Evolutionary conservation across 1,284 basidiomycete genomes (phyloP), one percentile per base, ranked within the genome.

Genomic region (Fereydounia khargensis): DNA sequence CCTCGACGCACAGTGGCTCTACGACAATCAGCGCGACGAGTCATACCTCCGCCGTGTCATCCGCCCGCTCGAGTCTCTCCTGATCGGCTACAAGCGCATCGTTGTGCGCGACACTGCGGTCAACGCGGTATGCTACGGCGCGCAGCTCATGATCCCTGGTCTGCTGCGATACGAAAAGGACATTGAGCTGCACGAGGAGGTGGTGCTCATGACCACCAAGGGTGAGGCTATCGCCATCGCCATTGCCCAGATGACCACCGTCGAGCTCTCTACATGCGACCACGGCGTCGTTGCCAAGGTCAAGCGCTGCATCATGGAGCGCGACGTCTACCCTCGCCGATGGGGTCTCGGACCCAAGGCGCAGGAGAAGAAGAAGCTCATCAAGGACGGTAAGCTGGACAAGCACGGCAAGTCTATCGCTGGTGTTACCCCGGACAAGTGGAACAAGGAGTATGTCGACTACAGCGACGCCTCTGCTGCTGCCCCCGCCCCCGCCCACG

Each of bases 141-240:
- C 95, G 55, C 97, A 98, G 78, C 86, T 99, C 73, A 99, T 99
- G 95, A 92, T 99, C 68, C 95, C 95, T 55, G 95, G 95, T 79
- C 82, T 99, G 35, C 82, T 99, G 44, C 89, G 95, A 64, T 99
- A 97, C 78, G 92, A 98, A 79, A 85, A 86, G 35, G 92, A 94
- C 76, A 99, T 99, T 63, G 86, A 91, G 69, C 79, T 96, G 40
- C 84, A 94, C 77, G 95, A 99, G 78, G 95, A 99, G 78, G 88
- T 99, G 37, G 94, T 99, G 35, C 81, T 99, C 60, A 99, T 99
- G 92, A 99, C 95, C 44, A 99, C 95, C 36, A 99, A 99, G 82
- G 95, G 92, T 65, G 95, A 99, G 79, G 95, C 91, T 32, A 96
- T 99, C 74, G 95, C 95, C 20, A 84, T 99, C 36, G 95, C 89